Base-by-base conservation (phyloP, 1,284 basidiomycete species). In the Phylloporus sp. region DNA sequence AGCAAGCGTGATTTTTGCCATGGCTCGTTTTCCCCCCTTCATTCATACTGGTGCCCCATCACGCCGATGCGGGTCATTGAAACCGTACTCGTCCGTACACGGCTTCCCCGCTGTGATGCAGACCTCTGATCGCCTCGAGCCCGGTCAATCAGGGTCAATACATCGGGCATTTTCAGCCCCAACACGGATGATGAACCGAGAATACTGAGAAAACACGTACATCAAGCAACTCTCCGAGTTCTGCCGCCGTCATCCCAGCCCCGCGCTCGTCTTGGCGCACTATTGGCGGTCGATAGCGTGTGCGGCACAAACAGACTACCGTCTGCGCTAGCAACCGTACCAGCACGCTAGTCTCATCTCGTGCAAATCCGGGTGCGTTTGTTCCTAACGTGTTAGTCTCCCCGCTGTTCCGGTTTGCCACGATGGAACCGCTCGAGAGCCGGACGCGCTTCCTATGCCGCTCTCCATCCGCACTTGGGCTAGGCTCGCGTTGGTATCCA, bases 221-320 rank as follows among this genome's bases (percentile, higher is more conserved):
- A 73, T 85, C 84, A 68, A 84, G 74, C 8, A 81, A 19, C n/a
- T 81, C 79, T 19, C 80, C 82, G 11, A 85, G 74, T 71, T 74
- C 74, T 66, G 68, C 77, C 62, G 74, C 78, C 64, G 64, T 74
- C 69, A 78, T 70, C 23, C 71, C 71, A 41, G 68, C 43, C 1
- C 74, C 72, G 19, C 67, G 62, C n/a, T 68, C 68, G 32, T 45
- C 66, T 39, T 61, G 14, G 20, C 62, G 19, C 14, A 70, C 17
- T 19, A 37, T 64, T 17, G 64, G 65, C 8, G 69, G 60, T 2
- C 58, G 64, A 64, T 73, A 77, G n/a, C 75, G 69, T 6, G 65
- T 64, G 11, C 60, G 68, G 62, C 79, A 78, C 29, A 78, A 71
- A 32, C 58, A 32, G 32, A 77, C 70, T 55, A 78, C 75, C 12